Evolutionary conservation across 2,329 filamentous ascomycete genomes (phyloP).

Genomic region (Juglanconis juglandina): DNA sequence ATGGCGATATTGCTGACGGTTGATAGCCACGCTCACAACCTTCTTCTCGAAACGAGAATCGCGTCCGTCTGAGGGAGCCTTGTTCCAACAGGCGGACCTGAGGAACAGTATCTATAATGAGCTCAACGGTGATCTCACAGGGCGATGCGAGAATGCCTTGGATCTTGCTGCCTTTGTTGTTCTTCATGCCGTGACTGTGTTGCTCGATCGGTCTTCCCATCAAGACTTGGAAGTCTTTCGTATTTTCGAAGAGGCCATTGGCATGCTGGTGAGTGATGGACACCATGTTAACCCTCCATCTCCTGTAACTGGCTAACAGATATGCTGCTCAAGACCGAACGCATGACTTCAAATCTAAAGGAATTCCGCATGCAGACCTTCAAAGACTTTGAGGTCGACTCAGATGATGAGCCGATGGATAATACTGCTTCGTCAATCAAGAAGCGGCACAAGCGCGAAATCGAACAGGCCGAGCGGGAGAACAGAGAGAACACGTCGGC

Average conservation of each 20-base stretch:
- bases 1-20: background rate
- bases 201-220: conserved; percentile 57
- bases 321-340: conserved; percentile 46
- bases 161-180: conserved; percentile 62
- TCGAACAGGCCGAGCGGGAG: conserved; percentile 47
- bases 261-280: conserved; percentile 47
- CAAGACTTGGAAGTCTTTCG: conserved; percentile 61
- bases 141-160: conserved; percentile 58
- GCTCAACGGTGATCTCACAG: conserved; percentile 61
- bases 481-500: conserved; percentile 63
- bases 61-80: conserved; percentile 49
- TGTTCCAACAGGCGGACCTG: conserved; percentile 59
- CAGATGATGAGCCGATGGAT: conserved; percentile 31
- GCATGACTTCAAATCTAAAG: conserved; percentile 61
- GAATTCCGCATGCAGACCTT: conserved; percentile 58
- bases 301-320: background rate
- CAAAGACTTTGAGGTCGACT: conserved; percentile 32
- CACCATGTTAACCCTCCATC: background rate
- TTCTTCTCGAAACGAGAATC: conserved; percentile 56
- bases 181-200: conserved; percentile 58
- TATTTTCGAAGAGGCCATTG: conserved; percentile 65
- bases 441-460: conserved; percentile 38
- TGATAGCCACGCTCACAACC: conserved; percentile 46
- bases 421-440: conserved; percentile 42
- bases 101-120: conserved; percentile 64